Conservation (phyloP, 192 early-diverging fungal species). For the Mortierella alpina region DNA sequence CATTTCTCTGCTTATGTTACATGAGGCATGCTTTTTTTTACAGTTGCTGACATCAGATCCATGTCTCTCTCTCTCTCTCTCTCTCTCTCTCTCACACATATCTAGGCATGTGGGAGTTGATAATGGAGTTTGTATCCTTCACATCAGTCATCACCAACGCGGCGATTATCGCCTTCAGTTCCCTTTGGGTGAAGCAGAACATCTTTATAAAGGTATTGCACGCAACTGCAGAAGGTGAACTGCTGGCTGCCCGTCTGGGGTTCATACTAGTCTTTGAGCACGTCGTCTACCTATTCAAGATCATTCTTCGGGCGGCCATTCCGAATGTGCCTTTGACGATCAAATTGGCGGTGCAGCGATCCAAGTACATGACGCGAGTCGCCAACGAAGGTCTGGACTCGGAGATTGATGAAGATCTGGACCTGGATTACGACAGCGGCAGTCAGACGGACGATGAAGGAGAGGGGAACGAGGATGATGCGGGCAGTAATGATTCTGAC, state of each 20-base stretch:
- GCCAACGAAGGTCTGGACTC: slow-evolving; percentile 25
- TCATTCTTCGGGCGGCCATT: slow-evolving; percentile 33
- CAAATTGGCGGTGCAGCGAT: slow-evolving; percentile 40
- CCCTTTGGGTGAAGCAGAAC: slow-evolving; percentile 40
- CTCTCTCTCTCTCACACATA: not conserved
- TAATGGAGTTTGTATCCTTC: slow-evolving; percentile 43
- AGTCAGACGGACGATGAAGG: too few relatives aligned
- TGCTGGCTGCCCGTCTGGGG: slow-evolving; percentile 33
- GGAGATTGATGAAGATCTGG: slow-evolving; percentile 21
- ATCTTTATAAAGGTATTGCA: slow-evolving; percentile 24
- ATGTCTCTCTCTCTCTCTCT: not conserved
- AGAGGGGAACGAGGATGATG: too few relatives aligned
- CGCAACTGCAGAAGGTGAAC: slow-evolving; percentile 9
- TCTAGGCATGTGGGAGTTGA: slow-evolving; percentile 50
- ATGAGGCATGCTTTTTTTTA: not conserved
- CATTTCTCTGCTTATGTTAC: not conserved
- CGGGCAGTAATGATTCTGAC: too few relatives aligned
- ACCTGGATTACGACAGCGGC: not conserved
- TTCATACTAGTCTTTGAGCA: slow-evolving; percentile 53
- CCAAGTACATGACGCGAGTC: slow-evolving; percentile 25
- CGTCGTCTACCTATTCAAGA: slow-evolving; percentile 45
- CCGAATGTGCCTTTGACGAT: slow-evolving; percentile 42
- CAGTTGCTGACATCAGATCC: not conserved
- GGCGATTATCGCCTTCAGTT: slow-evolving; percentile 49
- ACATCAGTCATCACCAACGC: slow-evolving; percentile 50